Base-by-base conservation (phyloP, 768 basidiomycete genomes). In the Crepidotus variabilis region DNA sequence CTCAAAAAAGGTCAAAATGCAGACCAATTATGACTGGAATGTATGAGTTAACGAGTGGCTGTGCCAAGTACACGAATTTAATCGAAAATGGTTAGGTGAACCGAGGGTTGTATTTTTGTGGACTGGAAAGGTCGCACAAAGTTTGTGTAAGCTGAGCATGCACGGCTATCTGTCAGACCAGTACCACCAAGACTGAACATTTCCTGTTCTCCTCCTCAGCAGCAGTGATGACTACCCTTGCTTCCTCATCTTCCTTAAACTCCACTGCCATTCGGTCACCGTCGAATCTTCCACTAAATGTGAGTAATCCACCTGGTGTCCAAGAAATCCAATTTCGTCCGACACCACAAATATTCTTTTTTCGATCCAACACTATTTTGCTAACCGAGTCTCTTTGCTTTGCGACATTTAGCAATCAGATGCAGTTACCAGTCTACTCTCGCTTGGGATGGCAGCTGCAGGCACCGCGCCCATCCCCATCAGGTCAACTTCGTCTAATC, bases 361-460 rank as follows among this genome's bases (percentile, higher is more conserved):
- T 43, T 20, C 5, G 39, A 43, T 20, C 18, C 39, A 20, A 43
- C 39, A 43, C 4, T 20, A 11, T 43, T 43, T 43, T 43, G 28
- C 39, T 43, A 5, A 43, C 39, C 39, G 39, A 43, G 14, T 43
- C 28, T 28, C 28, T 28, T 28, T 43, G 14, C 18, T 43, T 43
- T 43, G 39, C 39, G 18, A 43, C 39, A 43, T 43, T 13, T 57
- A 75, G 74, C 75, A 75, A 69, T 69, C 72, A 20, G 76, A 76
- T 60, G 73, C 74, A n/a, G 69, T 73, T n/a, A 72, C 72, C 11
- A 87, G 86, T 63, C 74, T 90, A 20, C 79, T 90, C 43, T 89
- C 88, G 6, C 72, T 91, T 54, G 88, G 88, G 58, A 73, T 85
- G 36, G 85, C 80, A 7, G 86, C 86, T 8, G 76, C 78, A 33